phyloP scores from a whole-genome alignment of 768 basidiomycete species.

The Pulveroboletus sp. region DNA sequence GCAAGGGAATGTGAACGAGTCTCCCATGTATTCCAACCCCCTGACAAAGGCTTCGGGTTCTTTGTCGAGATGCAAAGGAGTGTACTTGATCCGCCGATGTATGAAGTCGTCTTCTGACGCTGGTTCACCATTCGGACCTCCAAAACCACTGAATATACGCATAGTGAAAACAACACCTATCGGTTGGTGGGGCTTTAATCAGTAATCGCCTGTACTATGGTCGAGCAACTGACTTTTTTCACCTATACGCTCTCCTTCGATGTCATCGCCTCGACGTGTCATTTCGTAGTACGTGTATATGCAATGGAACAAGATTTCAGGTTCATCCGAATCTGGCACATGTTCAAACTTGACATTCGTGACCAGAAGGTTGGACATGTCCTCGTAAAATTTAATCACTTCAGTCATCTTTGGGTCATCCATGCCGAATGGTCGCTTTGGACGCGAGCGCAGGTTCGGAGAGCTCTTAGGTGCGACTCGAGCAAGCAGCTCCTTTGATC shows the following conservation, averaged over 20 bases:
- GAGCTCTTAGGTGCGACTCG: slow-evolving; percentile 42
- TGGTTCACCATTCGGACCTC: slow-evolving; percentile 29
- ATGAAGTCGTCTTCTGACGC: slow-evolving; percentile 32
- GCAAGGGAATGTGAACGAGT: slow-evolving; percentile 64
- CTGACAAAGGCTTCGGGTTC: slow-evolving; percentile 55
- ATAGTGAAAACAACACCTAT: slow-evolving; percentile 61
- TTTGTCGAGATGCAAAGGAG: slow-evolving; percentile 60
- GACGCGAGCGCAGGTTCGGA: slow-evolving; percentile 32
- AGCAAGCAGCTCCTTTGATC: slow-evolving; percentile 41
- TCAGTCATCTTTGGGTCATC: slow-evolving; percentile 57
- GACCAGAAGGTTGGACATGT: slow-evolving; percentile 76
- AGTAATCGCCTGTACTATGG: neutral
- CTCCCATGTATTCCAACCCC: slow-evolving; percentile 56
- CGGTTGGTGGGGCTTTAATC: neutral
- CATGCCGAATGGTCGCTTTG: slow-evolving; percentile 33
- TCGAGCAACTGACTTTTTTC: slow-evolving; percentile 30
- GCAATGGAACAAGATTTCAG: slow-evolving; percentile 65
- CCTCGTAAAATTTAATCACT: slow-evolving; percentile 77
- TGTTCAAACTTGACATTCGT: slow-evolving; percentile 51
- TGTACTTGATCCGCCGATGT: slow-evolving; percentile 46
- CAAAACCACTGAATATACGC: slow-evolving; percentile 41
- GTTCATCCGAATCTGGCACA: slow-evolving; percentile 18
- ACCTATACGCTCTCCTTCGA: slow-evolving; percentile 32
- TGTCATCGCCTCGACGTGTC: slow-evolving; percentile 27
- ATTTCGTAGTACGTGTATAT: slow-evolving; percentile 52